Conservation (phyloP, 2,329 filamentous ascomycete species). For the Trichoderma oligosporum region DNA sequence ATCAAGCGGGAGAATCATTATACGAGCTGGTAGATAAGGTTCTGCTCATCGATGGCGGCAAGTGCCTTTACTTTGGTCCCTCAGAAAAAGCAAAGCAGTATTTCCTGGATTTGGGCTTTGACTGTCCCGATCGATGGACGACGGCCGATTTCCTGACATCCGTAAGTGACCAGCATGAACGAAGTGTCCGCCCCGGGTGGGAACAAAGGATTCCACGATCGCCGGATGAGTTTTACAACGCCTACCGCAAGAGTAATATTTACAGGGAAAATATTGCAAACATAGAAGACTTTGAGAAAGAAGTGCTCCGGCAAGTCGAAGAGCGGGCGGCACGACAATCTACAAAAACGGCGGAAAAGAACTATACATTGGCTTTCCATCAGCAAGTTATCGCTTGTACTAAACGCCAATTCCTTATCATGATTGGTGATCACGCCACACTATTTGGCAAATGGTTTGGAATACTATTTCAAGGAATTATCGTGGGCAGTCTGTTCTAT, state of each 20-base stretch:
- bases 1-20: conserved; percentile 64
- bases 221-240: conserved; percentile 60
- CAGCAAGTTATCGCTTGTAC: conserved; percentile 69
- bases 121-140: conserved; percentile 67
- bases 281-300: conserved; percentile 60
- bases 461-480: conserved; percentile 68
- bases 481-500: conserved; percentile 77
- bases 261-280: conserved; percentile 60
- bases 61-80: conserved; percentile 68
- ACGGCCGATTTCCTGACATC: conserved; percentile 74
- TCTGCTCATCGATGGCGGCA: conserved; percentile 67
- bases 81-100: conserved; percentile 62
- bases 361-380: conserved; percentile 72
- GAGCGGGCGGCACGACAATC: conserved; percentile 58
- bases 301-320: conserved; percentile 48
- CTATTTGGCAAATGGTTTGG: conserved; percentile 78
- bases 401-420: conserved; percentile 73
- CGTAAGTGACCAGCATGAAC: conserved; percentile 69
- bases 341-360: conserved; percentile 62
- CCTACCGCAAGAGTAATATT: conserved; percentile 60
- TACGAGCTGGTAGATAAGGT: conserved; percentile 72
- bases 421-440: conserved; percentile 70
- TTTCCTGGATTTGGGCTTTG: conserved; percentile 68
- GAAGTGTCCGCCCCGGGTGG: conserved; percentile 62
- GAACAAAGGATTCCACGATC: conserved; percentile 66